These are phyloP conservation scores for Fusarium chaquense DNA, from an alignment of 2,329 filamentous ascomycete genomes.

Conservation along the genomic window DNA sequence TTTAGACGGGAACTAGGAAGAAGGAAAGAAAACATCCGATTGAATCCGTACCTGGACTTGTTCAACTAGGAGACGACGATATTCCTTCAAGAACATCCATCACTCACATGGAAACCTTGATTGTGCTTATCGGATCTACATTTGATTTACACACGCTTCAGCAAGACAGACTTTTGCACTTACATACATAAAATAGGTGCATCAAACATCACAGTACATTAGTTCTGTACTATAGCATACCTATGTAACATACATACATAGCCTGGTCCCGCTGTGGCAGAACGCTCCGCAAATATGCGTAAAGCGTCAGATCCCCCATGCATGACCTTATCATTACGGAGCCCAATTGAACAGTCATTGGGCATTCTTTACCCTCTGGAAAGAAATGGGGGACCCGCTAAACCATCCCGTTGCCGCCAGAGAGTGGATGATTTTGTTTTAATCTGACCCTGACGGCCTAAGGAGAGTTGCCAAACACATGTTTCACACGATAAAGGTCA, in stretches of 20 bases:
- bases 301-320: slow-evolving; percentile 47
- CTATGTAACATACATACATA: slow-evolving; percentile 4
- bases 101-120: neutral
- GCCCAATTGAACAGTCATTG: slow-evolving; percentile 31
- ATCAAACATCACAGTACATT: neutral
- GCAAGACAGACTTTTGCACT: slow-evolving; percentile 18
- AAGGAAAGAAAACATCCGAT: neutral
- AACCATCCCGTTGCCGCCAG: slow-evolving; percentile 13
- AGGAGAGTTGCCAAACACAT: neutral
- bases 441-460: slow-evolving; percentile 13
- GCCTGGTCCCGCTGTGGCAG: slow-evolving; percentile 35
- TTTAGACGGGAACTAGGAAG: neutral
- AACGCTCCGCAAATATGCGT: slow-evolving; percentile 41
- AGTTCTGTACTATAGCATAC: neutral
- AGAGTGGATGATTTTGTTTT: slow-evolving; percentile 23
- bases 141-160: slow-evolving; percentile 1
- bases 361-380: slow-evolving; percentile 14
- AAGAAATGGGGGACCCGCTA: slow-evolving; percentile 7
- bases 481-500: neutral
- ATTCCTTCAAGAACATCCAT: neutral
- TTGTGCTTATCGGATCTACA: slow-evolving; percentile 30
- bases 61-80: neutral
- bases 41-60: neutral
- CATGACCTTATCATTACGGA: slow-evolving; percentile 47
- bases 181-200: neutral